A percentile compares a stretch with the other conserved stretches of the same genome.
Conservation (phyloP, 495 filamentous ascomycete species). For the Darksidea phi region DNA sequence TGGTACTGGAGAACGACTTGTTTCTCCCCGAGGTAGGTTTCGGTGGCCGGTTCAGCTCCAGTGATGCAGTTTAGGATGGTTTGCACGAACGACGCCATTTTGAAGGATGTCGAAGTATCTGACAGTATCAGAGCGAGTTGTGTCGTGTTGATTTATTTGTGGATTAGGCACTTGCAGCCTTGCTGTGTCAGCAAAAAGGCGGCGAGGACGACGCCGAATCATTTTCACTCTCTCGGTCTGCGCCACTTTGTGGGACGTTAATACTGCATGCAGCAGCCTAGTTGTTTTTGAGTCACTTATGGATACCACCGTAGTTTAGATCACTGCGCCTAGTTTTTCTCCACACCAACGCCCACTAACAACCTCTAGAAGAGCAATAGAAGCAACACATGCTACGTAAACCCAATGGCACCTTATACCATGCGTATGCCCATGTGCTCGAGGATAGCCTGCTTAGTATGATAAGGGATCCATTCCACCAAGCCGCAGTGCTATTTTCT, state of each 20-base stretch:
- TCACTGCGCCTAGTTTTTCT: too few relatives aligned
- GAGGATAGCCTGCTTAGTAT: too few relatives aligned
- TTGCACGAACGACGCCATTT: conserved; percentile 8
- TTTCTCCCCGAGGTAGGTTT: conserved; percentile 2
- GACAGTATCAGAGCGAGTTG: not conserved
- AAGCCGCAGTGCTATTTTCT: too few relatives aligned
- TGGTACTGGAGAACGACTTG: not conserved
- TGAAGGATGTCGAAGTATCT: not conserved
- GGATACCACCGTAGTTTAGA: too few relatives aligned
- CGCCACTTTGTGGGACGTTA: not conserved
- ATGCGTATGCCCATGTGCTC: too few relatives aligned
- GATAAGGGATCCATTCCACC: too few relatives aligned
- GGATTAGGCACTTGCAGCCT: not conserved
- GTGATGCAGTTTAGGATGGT: conserved; percentile 5
- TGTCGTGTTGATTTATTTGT: not conserved
- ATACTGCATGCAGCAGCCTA: not conserved
- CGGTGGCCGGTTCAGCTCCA: not conserved
- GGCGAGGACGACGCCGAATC: not conserved
- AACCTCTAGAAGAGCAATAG: too few relatives aligned
- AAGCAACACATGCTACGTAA: too few relatives aligned
- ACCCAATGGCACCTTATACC: too few relatives aligned
- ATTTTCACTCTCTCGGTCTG: not conserved
- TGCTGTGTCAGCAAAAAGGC: not conserved
- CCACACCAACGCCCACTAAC: too few relatives aligned
- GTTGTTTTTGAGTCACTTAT: too few relatives aligned